Percentiles rank a stretch among this genome's conserved stretches.
These are phyloP conservation scores for Apiotrichum laibachii DNA, from an alignment of 1,284 basidiomycete genomes.

Conservation along the genomic window DNA sequence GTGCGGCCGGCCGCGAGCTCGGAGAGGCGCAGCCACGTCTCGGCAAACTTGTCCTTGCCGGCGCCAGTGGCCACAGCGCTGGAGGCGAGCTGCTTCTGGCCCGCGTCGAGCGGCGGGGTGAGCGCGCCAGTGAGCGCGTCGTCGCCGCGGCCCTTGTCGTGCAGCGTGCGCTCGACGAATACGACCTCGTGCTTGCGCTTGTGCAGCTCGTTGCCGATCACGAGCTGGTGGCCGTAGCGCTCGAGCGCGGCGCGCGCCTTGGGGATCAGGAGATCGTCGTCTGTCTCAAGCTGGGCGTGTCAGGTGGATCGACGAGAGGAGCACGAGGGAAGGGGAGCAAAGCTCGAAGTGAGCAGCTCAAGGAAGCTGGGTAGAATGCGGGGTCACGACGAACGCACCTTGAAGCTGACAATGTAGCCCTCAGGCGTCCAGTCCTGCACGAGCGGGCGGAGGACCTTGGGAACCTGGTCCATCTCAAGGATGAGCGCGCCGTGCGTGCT, in stretches of 20 bases:
- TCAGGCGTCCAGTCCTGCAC: conserved; percentile 90
- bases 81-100: conserved; percentile 20
- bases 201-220: conserved; percentile 92
- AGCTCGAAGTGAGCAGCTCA: background rate
- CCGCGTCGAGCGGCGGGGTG: conserved; percentile 33
- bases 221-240: conserved; percentile 94
- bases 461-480: conserved; percentile 98
- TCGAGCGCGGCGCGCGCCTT: conserved; percentile 85
- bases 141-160: conserved; percentile 12
- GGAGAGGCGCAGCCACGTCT: conserved; percentile 73
- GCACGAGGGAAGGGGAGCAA: background rate
- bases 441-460: conserved; percentile 88
- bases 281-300: conserved; percentile 82
- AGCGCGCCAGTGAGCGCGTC: conserved; percentile 9
- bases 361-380: background rate
- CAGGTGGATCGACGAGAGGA: too few species aligned
- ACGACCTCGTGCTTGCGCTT: conserved; percentile 87
- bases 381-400: conserved; percentile 58
- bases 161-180: conserved; percentile 60
- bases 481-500: conserved; percentile 87
- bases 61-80: too few species aligned
- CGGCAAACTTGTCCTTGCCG: conserved; percentile 52
- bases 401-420: conserved; percentile 94
- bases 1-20: conserved; percentile 47
- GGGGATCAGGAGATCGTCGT: conserved; percentile 74